These are phyloP conservation scores for Penicillium aurantiogriseum DNA, from an alignment of 2,329 filamentous ascomycete genomes.

Conservation along the genomic window DNA sequence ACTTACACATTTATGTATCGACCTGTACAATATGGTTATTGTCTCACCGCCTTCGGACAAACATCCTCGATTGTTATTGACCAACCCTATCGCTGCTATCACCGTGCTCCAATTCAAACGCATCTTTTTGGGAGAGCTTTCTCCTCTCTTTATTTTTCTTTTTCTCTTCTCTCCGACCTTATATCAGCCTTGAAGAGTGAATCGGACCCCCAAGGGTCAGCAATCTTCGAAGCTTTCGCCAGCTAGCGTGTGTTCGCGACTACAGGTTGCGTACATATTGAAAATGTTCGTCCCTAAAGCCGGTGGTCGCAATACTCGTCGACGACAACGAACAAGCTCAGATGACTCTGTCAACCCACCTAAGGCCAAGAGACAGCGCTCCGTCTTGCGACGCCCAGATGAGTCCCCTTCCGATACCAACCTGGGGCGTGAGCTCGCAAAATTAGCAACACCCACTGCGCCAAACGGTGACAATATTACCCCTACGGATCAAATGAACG, in stretches of 20 bases:
- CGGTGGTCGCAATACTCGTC: slow-evolving; percentile 36
- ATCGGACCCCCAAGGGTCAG: slow-evolving; percentile 4
- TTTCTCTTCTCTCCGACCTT: background rate
- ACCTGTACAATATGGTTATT: background rate
- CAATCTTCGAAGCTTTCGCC: background rate
- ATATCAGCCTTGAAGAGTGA: background rate
- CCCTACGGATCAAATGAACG: slow-evolving; percentile 19
- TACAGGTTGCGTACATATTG: background rate
- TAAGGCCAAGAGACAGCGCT: slow-evolving; percentile 48
- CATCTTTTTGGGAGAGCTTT: slow-evolving; percentile 1
- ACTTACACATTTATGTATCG: background rate
- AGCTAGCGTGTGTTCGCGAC: slow-evolving; percentile 7
- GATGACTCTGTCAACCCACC: slow-evolving; percentile 48
- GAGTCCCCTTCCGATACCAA: slow-evolving; percentile 26
- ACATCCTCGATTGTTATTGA: slow-evolving; percentile 16
- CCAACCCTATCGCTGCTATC: slow-evolving; percentile 6
- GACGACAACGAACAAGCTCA: slow-evolving; percentile 43
- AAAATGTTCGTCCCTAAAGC: slow-evolving; percentile 43
- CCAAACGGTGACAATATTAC: slow-evolving; percentile 14
- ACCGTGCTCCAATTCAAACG: slow-evolving; percentile 10
- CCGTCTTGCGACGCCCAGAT: slow-evolving; percentile 41
- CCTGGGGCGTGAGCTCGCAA: slow-evolving; percentile 20
- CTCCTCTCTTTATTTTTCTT: background rate
- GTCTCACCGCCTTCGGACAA: slow-evolving; percentile 17
- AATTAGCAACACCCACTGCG: slow-evolving; percentile 12